These are phyloP conservation scores for Colletotrichum melonis DNA, from an alignment of 2,329 filamentous ascomycete species.

Conservation along the genomic window DNA sequence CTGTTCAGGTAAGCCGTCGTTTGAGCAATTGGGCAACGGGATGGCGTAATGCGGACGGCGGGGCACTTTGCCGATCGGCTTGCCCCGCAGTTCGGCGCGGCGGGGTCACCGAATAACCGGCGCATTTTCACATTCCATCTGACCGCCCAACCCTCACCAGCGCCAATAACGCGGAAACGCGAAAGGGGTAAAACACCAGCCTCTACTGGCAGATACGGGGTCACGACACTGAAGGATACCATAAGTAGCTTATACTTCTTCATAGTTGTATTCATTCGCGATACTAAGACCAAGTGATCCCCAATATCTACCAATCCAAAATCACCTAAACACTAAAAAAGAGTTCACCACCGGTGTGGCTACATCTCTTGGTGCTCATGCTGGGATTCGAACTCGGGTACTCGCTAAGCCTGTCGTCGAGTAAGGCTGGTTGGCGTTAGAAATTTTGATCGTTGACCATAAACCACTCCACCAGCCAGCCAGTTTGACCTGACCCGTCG, in stretches of 20 bases:
- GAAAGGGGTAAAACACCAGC: background rate
- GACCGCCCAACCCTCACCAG: background rate
- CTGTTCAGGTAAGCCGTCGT: constrained; percentile 1
- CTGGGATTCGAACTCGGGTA: no score
- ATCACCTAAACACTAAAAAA: no score
- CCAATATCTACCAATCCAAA: no score
- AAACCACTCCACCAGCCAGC: no score
- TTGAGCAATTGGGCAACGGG: constrained; percentile 28
- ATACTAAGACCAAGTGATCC: background rate
- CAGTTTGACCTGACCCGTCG: no score
- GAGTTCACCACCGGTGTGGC: no score
- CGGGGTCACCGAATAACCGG: background rate
- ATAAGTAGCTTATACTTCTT: background rate
- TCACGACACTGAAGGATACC: background rate
- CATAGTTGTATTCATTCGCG: background rate
- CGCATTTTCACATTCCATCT: background rate
- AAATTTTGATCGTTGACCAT: no score
- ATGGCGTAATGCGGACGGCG: constrained; percentile 27
- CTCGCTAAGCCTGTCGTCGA: no score
- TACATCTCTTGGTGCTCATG: no score
- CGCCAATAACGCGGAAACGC: background rate
- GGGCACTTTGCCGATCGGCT: constrained; percentile 12
- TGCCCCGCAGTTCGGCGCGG: constrained; percentile 28
- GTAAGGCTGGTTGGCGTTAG: no score
- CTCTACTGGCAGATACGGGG: background rate